phyloP scores from a whole-genome alignment of 2,329 filamentous ascomycete species.

The Hypoxylon sp. region DNA sequence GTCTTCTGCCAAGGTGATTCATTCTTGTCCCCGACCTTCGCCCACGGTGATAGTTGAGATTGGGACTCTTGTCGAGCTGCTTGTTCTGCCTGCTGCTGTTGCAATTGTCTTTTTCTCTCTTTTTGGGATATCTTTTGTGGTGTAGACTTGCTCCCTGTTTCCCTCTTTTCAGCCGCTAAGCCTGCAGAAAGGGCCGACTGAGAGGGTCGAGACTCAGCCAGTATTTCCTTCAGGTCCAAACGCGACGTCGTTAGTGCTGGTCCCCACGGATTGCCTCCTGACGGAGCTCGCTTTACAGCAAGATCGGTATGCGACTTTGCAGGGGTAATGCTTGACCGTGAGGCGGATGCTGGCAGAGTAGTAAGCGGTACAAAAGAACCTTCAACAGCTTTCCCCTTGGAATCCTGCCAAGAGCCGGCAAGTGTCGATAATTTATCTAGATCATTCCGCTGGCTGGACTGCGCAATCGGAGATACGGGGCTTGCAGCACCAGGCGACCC shows the following conservation, averaged over 20 bases:
- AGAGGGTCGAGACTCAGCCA: constrained; percentile 68
- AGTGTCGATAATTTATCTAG: constrained; percentile 51
- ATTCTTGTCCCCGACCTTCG: constrained; percentile 57
- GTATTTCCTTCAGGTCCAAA: constrained; percentile 81
- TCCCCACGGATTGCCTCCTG: constrained; percentile 62
- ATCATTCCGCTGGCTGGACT: constrained; percentile 40
- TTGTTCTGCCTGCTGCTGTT: constrained; percentile 71
- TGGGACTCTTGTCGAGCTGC: constrained; percentile 55
- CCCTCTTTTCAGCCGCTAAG: constrained; percentile 64
- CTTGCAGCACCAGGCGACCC: constrained; percentile 54
- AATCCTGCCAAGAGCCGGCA: constrained; percentile 55
- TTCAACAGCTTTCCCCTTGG: constrained; percentile 54
- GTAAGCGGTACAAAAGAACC: constrained; percentile 21
- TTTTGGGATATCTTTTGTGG: constrained; percentile 85
- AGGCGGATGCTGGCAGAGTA: constrained; percentile 31
- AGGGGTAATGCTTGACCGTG: constrained; percentile 19
- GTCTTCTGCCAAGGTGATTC: constrained; percentile 76
- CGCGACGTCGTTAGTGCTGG: constrained; percentile 69
- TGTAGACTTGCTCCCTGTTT: constrained; percentile 54
- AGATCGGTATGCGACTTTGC: constrained; percentile 27
- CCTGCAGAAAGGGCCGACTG: constrained; percentile 67
- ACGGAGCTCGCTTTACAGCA: constrained; percentile 35
- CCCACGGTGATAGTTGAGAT: constrained; percentile 58
- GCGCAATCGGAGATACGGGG: constrained; percentile 48
- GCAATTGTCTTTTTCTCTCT: constrained; percentile 86